Conservation (phyloP, 441 rosid genomes). For the Daphne laureola region DNA sequence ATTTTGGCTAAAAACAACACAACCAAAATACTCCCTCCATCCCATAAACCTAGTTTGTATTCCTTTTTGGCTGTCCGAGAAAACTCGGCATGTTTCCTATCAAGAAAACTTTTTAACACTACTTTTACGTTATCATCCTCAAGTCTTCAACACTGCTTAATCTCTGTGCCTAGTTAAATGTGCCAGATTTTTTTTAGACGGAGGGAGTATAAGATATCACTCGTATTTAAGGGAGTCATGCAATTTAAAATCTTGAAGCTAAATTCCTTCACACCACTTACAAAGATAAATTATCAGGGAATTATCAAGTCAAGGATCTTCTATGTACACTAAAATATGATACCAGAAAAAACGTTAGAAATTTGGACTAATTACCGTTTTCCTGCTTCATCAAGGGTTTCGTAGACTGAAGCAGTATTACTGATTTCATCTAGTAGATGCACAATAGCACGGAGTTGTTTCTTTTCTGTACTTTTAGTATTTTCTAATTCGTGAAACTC, state of each 20-base stretch:
- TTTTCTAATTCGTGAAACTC: constrained; percentile 37
- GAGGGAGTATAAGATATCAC: no score
- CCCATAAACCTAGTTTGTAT: no score
- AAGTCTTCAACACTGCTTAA: no score
- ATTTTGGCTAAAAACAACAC: no score
- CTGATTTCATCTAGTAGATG: constrained; percentile 74
- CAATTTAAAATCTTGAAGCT: background rate
- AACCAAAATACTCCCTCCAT: no score
- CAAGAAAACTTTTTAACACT: no score
- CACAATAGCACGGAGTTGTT: constrained; percentile 61
- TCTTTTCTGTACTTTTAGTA: constrained; percentile 43
- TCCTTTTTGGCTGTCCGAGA: no score
- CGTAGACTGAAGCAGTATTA: constrained; percentile 61
- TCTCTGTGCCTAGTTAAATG: no score
- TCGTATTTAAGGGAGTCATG: no score
- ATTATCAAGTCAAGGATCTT: constrained; percentile 1
- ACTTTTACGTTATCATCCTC: no score
- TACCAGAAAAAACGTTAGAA: constrained; percentile 1
- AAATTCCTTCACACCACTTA: constrained; percentile 5
- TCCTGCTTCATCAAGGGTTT: constrained; percentile 87
- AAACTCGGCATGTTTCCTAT: no score
- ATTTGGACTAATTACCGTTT: constrained; percentile 50
- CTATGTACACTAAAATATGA: background rate
- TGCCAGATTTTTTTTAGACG: no score
- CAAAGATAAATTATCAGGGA: constrained; percentile 5